A percentile compares a stretch with the other conserved stretches of the same genome.
phyloP scores from a whole-genome alignment of 2,329 filamentous ascomycete genomes.

The Coniochaeta prunicola region DNA sequence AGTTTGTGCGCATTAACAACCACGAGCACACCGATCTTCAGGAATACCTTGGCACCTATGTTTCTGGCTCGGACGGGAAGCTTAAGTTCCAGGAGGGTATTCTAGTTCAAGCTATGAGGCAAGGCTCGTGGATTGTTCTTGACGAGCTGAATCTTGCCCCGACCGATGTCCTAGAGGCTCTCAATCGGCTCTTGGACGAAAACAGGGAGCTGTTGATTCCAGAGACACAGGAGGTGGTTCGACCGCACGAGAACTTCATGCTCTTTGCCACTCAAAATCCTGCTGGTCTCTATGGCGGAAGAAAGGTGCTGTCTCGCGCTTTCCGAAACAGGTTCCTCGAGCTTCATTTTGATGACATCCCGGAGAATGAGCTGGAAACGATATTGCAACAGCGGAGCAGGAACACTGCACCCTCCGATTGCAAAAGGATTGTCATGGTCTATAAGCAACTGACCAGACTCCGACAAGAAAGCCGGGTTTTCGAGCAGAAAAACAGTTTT shows the following conservation, averaged over 20 bases:
- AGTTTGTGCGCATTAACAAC: conserved; percentile 98
- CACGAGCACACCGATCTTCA: conserved; percentile 98
- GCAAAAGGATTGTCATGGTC: conserved; percentile 81
- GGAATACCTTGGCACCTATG: conserved; percentile 92
- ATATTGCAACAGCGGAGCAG: conserved; percentile 85
- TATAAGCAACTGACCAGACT: conserved; percentile 89
- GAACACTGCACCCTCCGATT: conserved; percentile 83
- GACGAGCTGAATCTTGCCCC: conserved; percentile 96
- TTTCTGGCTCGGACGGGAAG: conserved; percentile 78
- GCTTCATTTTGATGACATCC: conserved; percentile 96
- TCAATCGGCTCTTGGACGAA: conserved; percentile 93
- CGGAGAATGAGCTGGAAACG: conserved; percentile 83
- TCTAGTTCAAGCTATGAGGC: conserved; percentile 82
- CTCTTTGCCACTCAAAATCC: conserved; percentile 98
- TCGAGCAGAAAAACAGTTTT: conserved; percentile 96
- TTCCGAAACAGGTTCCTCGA: conserved; percentile 97
- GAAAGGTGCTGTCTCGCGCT: conserved; percentile 86
- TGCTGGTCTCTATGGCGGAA: conserved; percentile 86
- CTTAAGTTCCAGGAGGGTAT: conserved; percentile 89
- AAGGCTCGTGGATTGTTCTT: conserved; percentile 96
- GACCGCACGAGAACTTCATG: conserved; percentile 92
- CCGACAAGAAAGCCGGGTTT: conserved; percentile 82
- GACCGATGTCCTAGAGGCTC: conserved; percentile 90
- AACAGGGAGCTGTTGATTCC: conserved; percentile 93
- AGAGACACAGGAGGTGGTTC: conserved; percentile 90